phyloP scores from a whole-genome alignment of 768 basidiomycete genomes.

The Boletus huronensis region DNA sequence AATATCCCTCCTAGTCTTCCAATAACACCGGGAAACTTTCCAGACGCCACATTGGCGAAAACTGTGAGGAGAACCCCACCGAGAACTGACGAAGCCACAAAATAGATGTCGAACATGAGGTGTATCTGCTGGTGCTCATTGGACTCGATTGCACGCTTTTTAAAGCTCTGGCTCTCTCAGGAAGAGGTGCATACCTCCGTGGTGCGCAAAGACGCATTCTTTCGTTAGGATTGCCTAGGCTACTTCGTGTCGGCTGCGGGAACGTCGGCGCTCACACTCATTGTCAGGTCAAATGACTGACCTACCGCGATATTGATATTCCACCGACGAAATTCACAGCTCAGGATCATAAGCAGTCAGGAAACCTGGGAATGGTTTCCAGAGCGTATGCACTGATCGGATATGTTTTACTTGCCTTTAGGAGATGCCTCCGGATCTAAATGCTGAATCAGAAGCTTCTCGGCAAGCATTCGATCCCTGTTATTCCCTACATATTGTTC shows the following conservation, averaged over 20 bases:
- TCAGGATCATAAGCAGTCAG: no score
- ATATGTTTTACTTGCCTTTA: neutral
- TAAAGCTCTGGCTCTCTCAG: neutral
- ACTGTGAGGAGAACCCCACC: conserved; percentile 17
- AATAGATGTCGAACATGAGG: conserved; percentile 14
- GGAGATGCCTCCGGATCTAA: neutral
- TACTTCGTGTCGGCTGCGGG: neutral
- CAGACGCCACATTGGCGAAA: conserved; percentile 9
- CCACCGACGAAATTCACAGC: neutral
- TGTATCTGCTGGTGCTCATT: neutral
- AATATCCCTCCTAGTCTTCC: conserved; percentile 3
- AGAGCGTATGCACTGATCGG: neutral
- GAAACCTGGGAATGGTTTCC: neutral
- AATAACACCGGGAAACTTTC: conserved; percentile 6
- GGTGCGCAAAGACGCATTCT: neutral
- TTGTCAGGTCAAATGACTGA: neutral
- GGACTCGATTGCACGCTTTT: neutral
- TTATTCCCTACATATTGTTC: neutral
- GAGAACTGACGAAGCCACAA: conserved; percentile 10
- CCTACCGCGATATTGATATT: neutral
- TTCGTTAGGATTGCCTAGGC: neutral
- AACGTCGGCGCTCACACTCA: neutral
- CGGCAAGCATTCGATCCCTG: neutral
- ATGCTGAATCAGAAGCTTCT: neutral
- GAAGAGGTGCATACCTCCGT: neutral